phyloP scores from a whole-genome alignment of 176 grass and related monocot species.

The Luzula sylvatica region DNA sequence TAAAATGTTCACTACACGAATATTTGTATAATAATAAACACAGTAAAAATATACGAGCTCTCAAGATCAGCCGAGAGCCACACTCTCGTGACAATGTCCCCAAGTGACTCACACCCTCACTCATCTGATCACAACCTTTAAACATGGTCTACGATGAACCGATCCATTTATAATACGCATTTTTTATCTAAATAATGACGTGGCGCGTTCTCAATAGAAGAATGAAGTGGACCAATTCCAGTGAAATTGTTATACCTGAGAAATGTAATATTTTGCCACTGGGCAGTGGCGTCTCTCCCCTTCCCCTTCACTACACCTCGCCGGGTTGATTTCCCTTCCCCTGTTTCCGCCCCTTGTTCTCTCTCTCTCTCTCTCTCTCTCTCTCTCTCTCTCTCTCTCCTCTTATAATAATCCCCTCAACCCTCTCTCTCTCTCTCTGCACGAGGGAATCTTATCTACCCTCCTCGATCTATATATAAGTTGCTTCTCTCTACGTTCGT shows the following conservation, averaged over 20 bases:
- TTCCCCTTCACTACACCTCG: not conserved
- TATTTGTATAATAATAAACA: not conserved
- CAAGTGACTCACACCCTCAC: not conserved
- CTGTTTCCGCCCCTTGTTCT: conserved; percentile 43
- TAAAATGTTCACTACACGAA: not conserved
- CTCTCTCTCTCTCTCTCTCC: not conserved
- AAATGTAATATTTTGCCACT: not conserved
- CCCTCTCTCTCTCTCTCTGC: not conserved
- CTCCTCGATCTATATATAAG: conserved; percentile 16
- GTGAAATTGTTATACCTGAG: too few relatives aligned
- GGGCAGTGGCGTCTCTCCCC: not conserved
- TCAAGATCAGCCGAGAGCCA: not conserved
- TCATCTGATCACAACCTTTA: not conserved
- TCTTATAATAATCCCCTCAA: not conserved
- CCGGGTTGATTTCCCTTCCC: not conserved
- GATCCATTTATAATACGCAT: not conserved
- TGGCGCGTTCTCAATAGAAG: too few relatives aligned
- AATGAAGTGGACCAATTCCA: too few relatives aligned
- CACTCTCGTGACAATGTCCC: not conserved
- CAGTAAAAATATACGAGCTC: too few relatives aligned
- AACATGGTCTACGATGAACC: not conserved
- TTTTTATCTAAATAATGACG: too few relatives aligned
- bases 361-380: conserved; percentile 1
- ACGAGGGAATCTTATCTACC: conserved; percentile 15
- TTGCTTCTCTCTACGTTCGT: not conserved